Conservation (phyloP, 2,329 filamentous ascomycete species). For the Gliomastix tumulicola region DNA sequence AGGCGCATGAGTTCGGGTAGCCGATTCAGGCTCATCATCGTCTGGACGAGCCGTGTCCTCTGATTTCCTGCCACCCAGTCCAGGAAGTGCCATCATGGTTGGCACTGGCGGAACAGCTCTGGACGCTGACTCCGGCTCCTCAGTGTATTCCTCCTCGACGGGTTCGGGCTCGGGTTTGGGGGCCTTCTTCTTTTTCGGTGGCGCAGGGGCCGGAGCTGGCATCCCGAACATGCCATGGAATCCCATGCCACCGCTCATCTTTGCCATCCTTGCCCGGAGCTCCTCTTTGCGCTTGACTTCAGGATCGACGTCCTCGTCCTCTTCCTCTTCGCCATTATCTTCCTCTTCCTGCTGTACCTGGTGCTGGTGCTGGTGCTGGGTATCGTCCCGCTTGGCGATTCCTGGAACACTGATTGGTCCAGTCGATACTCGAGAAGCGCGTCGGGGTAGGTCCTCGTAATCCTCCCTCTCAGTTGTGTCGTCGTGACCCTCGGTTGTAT, state of each 20-base stretch:
- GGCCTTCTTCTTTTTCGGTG: conserved; percentile 51
- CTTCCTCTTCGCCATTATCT: conserved; percentile 61
- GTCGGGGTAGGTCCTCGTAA: conserved; percentile 51
- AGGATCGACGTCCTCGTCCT: conserved; percentile 81
- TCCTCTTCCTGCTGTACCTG: conserved; percentile 44
- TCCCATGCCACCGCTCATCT: conserved; percentile 96
- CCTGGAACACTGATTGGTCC: too few species aligned
- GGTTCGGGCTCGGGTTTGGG: conserved; percentile 31
- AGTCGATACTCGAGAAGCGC: conserved; percentile 24
- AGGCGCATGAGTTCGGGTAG: conserved; percentile 13
- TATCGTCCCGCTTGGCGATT: conserved; percentile 56
- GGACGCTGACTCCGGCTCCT: conserved; percentile 32
- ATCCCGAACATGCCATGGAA: conserved; percentile 92
- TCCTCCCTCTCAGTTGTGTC: conserved; percentile 67
- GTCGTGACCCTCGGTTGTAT: conserved; percentile 55
- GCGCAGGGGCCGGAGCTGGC: conserved; percentile 50
- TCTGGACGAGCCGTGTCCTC: conserved; percentile 30
- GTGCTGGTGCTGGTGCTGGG: conserved; percentile 41
- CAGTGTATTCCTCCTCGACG: conserved; percentile 31
- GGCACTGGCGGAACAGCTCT: conserved; percentile 47
- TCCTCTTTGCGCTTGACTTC: conserved; percentile 82
- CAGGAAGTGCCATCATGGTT: conserved; percentile 60
- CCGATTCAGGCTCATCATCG: conserved; percentile 18
- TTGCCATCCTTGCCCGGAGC: conserved; percentile 90
- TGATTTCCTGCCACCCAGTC: conserved; percentile 55